Base-by-base conservation (phyloP, 2,329 filamentous ascomycete species). In the Lachnum nothofagi region DNA sequence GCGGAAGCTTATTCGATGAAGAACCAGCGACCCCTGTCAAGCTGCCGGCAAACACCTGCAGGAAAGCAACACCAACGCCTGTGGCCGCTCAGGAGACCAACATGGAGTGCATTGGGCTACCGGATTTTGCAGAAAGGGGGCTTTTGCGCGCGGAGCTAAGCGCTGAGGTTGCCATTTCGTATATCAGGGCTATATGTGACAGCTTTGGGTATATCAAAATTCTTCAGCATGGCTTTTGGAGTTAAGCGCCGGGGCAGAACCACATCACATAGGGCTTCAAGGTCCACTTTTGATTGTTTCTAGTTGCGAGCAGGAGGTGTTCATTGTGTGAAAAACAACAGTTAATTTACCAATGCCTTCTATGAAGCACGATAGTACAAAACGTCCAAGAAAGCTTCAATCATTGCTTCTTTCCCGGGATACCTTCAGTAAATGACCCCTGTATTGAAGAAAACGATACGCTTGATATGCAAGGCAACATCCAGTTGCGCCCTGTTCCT, bases 1-100 rank as follows among this genome's bases (percentile, higher is more conserved):
- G 29, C 22, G 29, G 48, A 46, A 37, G 45, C 44, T 44, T 44
- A 51, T 51, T 51, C 44, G 49, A 47, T 35, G 44, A 10, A 20
- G 39, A 31, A 40, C 34, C 35, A 42, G 42, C 23, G 16, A 33
- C 7, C 33, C n/a, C 27, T 12, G 3, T 8, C n/a, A 19, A 35
- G 9, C 14, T n/a, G n/a, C n/a, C n/a, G n/a, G n/a, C n/a, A 41
- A 51, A 31, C 34, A 43, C 44, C 34, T 51, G 48, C 48, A 47
- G 46, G 27, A 43, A 45, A 40, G 33, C 27, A 46, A 35, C 38
- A 8, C 33, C 9, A 40, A 40, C 37, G 25, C 33, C 44, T 44
- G 44, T 47, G 48, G 44, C 48, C 44, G 40, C 33, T 44, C 39
- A 20, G 5, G 34, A 46, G 44, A 24, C 48, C 48, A 44, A 41